Percentiles rank a stretch among this genome's conserved stretches.
Evolutionary conservation across 257 asterid species (phyloP).

Genomic region (Solanum bulbocastanum): DNA sequence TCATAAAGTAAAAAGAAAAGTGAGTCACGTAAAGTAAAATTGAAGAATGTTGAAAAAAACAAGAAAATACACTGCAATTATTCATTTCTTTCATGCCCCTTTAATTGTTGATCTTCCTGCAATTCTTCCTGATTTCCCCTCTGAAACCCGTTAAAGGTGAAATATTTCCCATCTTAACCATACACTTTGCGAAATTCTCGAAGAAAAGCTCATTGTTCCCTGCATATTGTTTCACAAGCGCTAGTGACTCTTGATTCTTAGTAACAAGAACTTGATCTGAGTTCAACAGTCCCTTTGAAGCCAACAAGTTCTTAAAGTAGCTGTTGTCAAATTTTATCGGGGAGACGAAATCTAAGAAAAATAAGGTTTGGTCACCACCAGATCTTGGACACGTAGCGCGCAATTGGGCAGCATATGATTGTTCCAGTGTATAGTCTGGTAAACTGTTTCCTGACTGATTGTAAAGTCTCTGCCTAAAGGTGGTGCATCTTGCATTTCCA

Average conservation of each 20-base stretch:
- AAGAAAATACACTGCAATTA: background rate
- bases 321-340: constrained; percentile 60
- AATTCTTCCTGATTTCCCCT: constrained; percentile 67
- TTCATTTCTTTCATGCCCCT: background rate
- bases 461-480: constrained; percentile 87
- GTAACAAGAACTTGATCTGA: constrained; percentile 78
- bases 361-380: constrained; percentile 77
- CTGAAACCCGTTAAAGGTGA: constrained; percentile 65
- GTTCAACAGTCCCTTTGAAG: constrained; percentile 57
- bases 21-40: too few species aligned
- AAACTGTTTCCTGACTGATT: constrained; percentile 62
- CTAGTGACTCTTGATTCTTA: constrained; percentile 39
- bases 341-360: constrained; percentile 45
- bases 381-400: constrained; percentile 60
- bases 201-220: constrained; percentile 49
- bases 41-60: background rate
- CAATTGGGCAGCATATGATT: constrained; percentile 42
- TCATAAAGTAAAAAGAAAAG: too few species aligned
- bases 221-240: constrained; percentile 65
- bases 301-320: constrained; percentile 69
- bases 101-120: constrained; percentile 51
- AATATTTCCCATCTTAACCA: constrained; percentile 79
- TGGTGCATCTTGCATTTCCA: constrained; percentile 65
- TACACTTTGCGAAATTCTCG: constrained; percentile 61
- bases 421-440: constrained; percentile 54